A percentile compares a stretch with the other conserved stretches of the same genome.
Conservation (phyloP, 192 early-diverging fungal species). For the Umbelopsis ramanniana region DNA sequence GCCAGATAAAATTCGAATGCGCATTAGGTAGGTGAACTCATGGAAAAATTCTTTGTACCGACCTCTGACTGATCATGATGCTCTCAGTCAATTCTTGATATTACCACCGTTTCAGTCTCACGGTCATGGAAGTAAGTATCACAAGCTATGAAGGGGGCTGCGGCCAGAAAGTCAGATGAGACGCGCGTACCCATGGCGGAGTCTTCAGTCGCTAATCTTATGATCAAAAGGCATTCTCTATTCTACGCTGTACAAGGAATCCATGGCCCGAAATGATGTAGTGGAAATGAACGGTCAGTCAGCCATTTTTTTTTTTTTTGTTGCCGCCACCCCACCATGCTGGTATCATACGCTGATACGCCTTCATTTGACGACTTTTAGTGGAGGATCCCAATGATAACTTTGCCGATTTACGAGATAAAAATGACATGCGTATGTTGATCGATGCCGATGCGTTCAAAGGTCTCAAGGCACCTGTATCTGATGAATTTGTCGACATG, state of each 20-base stretch:
- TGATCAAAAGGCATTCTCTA: constrained; percentile 62
- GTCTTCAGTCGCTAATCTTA: background rate
- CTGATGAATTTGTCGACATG: constrained; percentile 44
- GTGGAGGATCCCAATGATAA: constrained; percentile 95
- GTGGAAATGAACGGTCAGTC: constrained; percentile 62
- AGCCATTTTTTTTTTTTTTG: background rate
- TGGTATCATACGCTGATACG: no score
- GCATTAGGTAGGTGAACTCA: constrained; percentile 74
- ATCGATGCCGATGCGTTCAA: constrained; percentile 60
- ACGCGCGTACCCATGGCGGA: background rate
- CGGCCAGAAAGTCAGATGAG: background rate
- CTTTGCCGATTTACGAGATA: constrained; percentile 86
- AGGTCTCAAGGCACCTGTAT: constrained; percentile 65
- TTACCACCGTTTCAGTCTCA: constrained; percentile 85
- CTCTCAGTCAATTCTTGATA: constrained; percentile 82
- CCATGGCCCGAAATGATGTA: constrained; percentile 49
- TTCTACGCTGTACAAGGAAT: constrained; percentile 58
- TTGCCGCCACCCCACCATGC: no score
- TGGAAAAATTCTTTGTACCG: background rate
- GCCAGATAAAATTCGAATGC: constrained; percentile 75
- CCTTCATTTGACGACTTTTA: constrained; percentile 13
- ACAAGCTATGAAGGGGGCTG: no score
- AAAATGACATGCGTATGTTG: constrained; percentile 76
- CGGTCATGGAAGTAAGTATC: constrained; percentile 75
- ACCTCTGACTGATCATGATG: background rate